A percentile compares a stretch with the other conserved stretches of the same genome.
Evolutionary conservation across 345 rosid species (phyloP).

Genomic region (Viola odorata): DNA sequence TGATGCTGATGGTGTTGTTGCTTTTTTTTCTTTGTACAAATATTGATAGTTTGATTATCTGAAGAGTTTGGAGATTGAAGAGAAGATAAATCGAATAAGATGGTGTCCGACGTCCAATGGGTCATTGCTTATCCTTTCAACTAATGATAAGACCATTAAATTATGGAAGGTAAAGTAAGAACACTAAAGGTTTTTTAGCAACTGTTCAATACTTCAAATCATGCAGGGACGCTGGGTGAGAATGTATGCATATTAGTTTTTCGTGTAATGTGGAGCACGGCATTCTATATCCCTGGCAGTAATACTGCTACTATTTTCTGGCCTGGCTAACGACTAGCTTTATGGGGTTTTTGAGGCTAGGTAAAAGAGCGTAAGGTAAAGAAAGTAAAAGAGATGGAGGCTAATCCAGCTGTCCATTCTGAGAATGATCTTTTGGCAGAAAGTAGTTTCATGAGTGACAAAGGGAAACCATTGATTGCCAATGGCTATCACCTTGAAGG

Average conservation of each 20-base stretch:
- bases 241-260: too few relatives aligned
- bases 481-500: constrained; percentile 37
- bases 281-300: too few relatives aligned
- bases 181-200: too few relatives aligned
- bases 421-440: constrained; percentile 57
- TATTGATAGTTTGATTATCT: constrained; percentile 50
- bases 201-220: too few relatives aligned
- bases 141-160: constrained; percentile 68
- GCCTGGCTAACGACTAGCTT: not conserved
- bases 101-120: constrained; percentile 50
- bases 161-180: constrained; percentile 52
- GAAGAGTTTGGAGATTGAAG: constrained; percentile 71
- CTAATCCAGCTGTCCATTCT: constrained; percentile 32
- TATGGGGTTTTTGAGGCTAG: constrained; percentile 26
- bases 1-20: constrained; percentile 6
- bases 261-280: too few relatives aligned
- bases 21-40: not conserved
- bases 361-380: constrained; percentile 47
- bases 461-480: constrained; percentile 13
- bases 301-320: constrained; percentile 4
- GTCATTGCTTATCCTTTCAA: constrained; percentile 47
- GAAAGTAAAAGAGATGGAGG: constrained; percentile 40
- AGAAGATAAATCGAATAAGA: constrained; percentile 50
- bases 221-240: too few relatives aligned
- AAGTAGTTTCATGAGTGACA: constrained; percentile 41